Percentiles rank a stretch among this genome's conserved stretches.
phyloP scores from a whole-genome alignment of 2,329 filamentous ascomycete species.

The Colletotrichum trifolii region DNA sequence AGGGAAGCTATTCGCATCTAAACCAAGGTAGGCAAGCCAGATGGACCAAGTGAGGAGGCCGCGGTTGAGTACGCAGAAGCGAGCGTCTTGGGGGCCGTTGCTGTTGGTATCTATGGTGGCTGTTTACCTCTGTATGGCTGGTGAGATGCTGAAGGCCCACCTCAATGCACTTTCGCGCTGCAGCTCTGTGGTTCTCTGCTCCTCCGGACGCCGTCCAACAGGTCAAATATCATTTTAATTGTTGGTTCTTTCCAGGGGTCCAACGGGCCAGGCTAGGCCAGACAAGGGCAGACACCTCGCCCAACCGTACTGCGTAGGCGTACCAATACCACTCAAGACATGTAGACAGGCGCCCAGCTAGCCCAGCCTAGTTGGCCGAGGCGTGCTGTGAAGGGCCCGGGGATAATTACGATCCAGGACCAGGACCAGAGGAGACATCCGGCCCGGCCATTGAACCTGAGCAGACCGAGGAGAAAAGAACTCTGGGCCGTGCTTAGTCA shows the following conservation, averaged over 20 bases:
- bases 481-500: no score
- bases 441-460: not conserved
- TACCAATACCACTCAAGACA: not conserved
- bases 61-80: conserved; percentile 21
- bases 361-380: no score
- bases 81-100: conserved; percentile 30
- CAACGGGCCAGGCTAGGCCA: no score
- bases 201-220: conserved; percentile 7
- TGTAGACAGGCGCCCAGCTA: no score
- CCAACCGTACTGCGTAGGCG: no score
- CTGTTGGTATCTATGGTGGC: conserved; percentile 24
- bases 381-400: no score
- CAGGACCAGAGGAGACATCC: no score
- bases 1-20: not conserved
- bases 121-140: conserved; percentile 14
- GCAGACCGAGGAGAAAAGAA: no score
- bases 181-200: conserved; percentile 19
- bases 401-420: no score
- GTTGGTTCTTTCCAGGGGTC: conserved; percentile 30
- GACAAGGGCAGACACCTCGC: no score
- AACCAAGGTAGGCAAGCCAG: conserved; percentile 17
- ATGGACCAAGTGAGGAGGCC: conserved; percentile 23
- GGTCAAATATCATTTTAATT: conserved; percentile 6
- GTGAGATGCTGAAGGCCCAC: conserved; percentile 14
- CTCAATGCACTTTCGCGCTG: conserved; percentile 22